Percentiles rank a stretch among this genome's conserved stretches.
Conservation (phyloP, 2,329 filamentous ascomycete genomes). For the Penicillium capsulatum region DNA sequence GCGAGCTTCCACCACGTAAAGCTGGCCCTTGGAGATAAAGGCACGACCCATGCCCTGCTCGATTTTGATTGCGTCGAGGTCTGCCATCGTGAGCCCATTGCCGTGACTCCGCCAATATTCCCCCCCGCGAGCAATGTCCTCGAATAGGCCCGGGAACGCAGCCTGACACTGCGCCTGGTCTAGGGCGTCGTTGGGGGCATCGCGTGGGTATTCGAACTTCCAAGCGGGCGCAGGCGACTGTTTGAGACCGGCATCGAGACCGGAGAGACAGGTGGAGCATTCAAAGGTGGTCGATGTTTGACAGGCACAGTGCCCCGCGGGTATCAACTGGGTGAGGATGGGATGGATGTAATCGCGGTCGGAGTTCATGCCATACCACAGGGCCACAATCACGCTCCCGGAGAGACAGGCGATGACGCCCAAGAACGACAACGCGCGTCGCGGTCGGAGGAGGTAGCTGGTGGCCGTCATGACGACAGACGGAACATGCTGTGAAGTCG, state of each 20-base stretch:
- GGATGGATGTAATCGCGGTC: conserved; percentile 36
- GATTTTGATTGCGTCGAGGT: conserved; percentile 29
- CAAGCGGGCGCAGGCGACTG: conserved; percentile 18
- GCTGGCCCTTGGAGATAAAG: conserved; percentile 31
- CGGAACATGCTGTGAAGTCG: neutral
- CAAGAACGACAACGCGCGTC: conserved; percentile 22
- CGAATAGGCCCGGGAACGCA: conserved; percentile 37
- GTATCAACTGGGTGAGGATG: conserved; percentile 37
- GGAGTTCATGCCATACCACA: conserved; percentile 37
- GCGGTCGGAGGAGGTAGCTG: conserved; percentile 16
- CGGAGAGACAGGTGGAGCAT: conserved; percentile 35
- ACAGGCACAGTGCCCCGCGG: conserved; percentile 39
- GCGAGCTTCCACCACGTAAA: conserved; percentile 30
- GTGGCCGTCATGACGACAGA: conserved; percentile 20
- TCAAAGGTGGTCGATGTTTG: conserved; percentile 38
- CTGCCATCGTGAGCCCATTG: conserved; percentile 20
- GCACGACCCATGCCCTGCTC: conserved; percentile 34
- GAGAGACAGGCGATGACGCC: conserved; percentile 19
- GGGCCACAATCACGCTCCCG: conserved; percentile 18
- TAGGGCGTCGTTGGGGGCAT: conserved; percentile 31
- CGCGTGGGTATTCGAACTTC: conserved; percentile 32
- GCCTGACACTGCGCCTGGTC: conserved; percentile 27
- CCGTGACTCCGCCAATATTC: conserved; percentile 28
- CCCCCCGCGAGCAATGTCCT: conserved; percentile 31
- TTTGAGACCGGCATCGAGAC: conserved; percentile 17